These are phyloP conservation scores for Pseudopithomyces chartarum DNA, from an alignment of 2,329 filamentous ascomycete species.

Conservation along the genomic window DNA sequence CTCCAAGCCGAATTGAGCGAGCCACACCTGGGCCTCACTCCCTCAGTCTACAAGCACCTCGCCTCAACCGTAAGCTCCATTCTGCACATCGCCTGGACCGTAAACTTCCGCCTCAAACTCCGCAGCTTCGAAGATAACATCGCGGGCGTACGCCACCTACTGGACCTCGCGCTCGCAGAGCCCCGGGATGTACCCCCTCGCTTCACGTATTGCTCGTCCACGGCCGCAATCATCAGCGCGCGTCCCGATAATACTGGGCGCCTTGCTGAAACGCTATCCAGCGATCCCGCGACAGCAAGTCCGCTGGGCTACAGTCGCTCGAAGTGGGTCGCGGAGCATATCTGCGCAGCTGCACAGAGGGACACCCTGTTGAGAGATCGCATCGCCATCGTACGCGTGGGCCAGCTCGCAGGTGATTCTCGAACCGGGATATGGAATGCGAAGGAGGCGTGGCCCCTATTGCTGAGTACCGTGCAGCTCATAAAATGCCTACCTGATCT, in stretches of 20 bases:
- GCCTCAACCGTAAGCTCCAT: conserved; percentile 55
- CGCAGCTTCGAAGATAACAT: conserved; percentile 62
- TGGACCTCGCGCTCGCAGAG: conserved; percentile 50
- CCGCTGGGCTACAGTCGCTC: conserved; percentile 61
- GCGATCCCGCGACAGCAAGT: conserved; percentile 51
- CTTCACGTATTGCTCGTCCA: conserved; percentile 60
- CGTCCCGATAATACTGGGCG: conserved; percentile 13
- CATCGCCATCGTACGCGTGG: conserved; percentile 44
- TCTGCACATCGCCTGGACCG: conserved; percentile 68
- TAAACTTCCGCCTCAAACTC: conserved; percentile 66
- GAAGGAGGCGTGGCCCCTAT: conserved; percentile 44
- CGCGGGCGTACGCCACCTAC: conserved; percentile 54
- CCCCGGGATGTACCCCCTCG: conserved; percentile 34
- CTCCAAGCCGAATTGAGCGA: conserved; percentile 56
- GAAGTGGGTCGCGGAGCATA: conserved; percentile 62
- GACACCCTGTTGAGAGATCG: conserved; percentile 33
- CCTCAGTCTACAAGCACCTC: conserved; percentile 49
- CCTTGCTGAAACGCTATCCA: conserved; percentile 50
- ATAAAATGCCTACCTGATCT: conserved; percentile 39
- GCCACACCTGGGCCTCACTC: conserved; percentile 54
- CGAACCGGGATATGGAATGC: conserved; percentile 33
- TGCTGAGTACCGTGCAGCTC: conserved; percentile 37
- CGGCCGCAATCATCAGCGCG: conserved; percentile 50
- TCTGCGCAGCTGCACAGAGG: conserved; percentile 51
- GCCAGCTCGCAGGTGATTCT: conserved; percentile 48